Evolutionary conservation across 2,329 filamentous ascomycete species (phyloP).

Genomic region (Ceratocystis harringtonii): DNA sequence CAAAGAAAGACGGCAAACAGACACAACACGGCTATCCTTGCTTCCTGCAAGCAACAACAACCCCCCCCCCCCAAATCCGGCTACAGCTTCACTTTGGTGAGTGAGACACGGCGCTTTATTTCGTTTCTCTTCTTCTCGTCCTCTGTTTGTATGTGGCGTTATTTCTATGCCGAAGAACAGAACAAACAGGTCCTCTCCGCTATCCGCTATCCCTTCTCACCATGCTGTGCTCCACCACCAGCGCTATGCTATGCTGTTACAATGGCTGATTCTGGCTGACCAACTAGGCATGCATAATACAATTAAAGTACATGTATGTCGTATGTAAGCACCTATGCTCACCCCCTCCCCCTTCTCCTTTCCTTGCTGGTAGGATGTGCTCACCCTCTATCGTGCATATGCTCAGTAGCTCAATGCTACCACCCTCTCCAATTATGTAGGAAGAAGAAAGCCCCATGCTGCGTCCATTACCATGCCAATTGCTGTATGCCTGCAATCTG

Average conservation of each 20-base stretch:
- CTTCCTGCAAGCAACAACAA: not conserved
- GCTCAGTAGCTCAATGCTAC: not conserved
- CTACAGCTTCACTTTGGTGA: not conserved
- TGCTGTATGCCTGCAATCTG: not conserved
- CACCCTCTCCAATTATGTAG: not conserved
- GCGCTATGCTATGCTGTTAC: not conserved
- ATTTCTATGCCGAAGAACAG: not conserved
- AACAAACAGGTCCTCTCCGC: not conserved
- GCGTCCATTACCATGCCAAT: not conserved
- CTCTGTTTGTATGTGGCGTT: not conserved
- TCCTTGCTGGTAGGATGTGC: not conserved
- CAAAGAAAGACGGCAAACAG: not conserved
- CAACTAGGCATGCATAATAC: not conserved
- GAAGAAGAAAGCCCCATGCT: not conserved
- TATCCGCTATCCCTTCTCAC: not conserved
- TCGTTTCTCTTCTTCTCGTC: not conserved
- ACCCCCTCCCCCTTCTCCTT: not conserved
- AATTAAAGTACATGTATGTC: not conserved
- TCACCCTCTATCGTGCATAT: constrained; percentile 5
- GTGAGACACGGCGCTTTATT: not conserved
- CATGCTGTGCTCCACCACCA: not conserved
- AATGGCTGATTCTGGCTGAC: no score
- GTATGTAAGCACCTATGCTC: not conserved
- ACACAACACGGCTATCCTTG: not conserved
- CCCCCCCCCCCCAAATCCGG: not conserved